Base-by-base conservation (phyloP, 768 basidiomycete species). In the Termitomyces sp. region DNA sequence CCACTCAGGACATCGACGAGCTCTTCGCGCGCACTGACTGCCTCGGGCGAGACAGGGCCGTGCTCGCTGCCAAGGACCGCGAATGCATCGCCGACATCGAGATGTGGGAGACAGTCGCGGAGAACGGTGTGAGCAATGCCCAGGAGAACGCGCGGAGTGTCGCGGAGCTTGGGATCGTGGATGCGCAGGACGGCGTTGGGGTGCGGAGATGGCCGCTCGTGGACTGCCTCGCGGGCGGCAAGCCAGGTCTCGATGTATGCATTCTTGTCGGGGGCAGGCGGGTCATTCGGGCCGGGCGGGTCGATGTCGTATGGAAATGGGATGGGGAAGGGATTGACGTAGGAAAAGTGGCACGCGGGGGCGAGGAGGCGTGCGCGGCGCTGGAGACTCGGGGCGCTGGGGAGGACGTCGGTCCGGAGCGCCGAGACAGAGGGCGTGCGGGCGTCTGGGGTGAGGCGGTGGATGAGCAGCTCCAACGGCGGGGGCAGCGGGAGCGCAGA, bases 71-170 rank as follows among this genome's bases (percentile, higher is more conserved):
- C 90, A 3, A 94, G 75, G 7, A 85, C 56, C 0, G 76, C 72
- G 62, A 92, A 85, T 0, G 90, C 85, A 66, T 97, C 92, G 4
- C 94, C 94, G 12, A 93, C 87, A 57, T 96, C 88, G 20, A 98
- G 77, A 62, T 86, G 83, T 0, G 95, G 95, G 9, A 97, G 69
- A 63, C 86, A 90, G 62, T 96, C 93, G 31, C 78, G 71, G 45
- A 93, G 67, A 13, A 85, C 84, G 2, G 80, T 78, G 49, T 82
- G 80, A 0, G 93, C 85, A 18, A 98, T 62, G 4, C 85, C 92
- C 18, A 97, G 77, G 39, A 98, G 83, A 48, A 78, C 74, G 48
- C 81, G 74, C 3, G 71, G 74, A 49, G 81, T 77, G 55, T 85
- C 80, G 53, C 85, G 73, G 50, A 76, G 75, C 63, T 75, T 71